Conservation (phyloP, 1,139 yeast genomes). For the Debaryomyces sp. region DNA sequence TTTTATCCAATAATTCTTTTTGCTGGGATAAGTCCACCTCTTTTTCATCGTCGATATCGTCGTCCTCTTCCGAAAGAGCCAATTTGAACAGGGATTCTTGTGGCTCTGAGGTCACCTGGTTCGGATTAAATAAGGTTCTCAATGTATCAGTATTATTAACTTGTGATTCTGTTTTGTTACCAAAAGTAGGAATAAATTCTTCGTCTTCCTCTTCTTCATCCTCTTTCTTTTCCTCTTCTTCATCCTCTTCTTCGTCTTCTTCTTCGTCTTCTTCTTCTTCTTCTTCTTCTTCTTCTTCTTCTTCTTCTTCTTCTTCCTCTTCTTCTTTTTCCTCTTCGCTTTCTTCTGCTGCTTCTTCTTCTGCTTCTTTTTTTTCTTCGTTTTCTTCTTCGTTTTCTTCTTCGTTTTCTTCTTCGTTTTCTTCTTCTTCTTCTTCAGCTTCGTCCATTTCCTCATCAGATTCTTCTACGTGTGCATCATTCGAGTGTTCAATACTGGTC, state of each 20-base stretch:
- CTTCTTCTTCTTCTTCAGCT: constrained; percentile 1
- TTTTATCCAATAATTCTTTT: constrained; percentile 30
- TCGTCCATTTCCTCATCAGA: constrained; percentile 7
- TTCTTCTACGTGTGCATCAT: not conserved
- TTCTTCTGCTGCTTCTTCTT: not conserved
- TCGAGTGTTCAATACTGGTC: too few species aligned
- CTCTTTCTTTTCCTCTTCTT: constrained; percentile 18
- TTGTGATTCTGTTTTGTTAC: constrained; percentile 26
- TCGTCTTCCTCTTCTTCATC: constrained; percentile 34
- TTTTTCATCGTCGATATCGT: constrained; percentile 35
- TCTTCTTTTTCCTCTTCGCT: constrained; percentile 19
- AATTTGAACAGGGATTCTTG: constrained; percentile 29
- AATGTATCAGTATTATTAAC: constrained; percentile 58
- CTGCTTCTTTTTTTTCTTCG: constrained; percentile 16
- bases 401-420: constrained; percentile 7
- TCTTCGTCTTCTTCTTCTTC: constrained; percentile 30
- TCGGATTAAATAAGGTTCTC: constrained; percentile 64
- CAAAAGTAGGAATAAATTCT: constrained; percentile 58
- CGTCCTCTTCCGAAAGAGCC: constrained; percentile 38
- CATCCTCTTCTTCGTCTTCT: constrained; percentile 11
- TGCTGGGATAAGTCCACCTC: constrained; percentile 24
- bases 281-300: constrained; percentile 10
- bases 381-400: constrained; percentile 17
- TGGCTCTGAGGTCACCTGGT: constrained; percentile 18
- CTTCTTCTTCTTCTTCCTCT: constrained; percentile 17